Evolutionary conservation across 352 stramenopile species (phyloP).

Genomic region (Globisporangium carolinianum): DNA sequence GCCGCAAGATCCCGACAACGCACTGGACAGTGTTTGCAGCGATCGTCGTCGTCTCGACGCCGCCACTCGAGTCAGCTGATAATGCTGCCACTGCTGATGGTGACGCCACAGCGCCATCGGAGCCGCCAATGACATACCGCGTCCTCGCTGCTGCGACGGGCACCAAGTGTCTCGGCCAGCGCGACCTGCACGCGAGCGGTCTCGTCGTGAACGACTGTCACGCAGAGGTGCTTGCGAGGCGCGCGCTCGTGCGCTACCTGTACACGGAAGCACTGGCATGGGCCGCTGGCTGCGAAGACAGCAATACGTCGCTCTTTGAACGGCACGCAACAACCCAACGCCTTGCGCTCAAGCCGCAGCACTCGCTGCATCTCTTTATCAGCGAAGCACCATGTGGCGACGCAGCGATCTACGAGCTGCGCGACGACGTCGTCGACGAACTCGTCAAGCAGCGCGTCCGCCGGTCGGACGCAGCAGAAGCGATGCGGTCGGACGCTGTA

Average conservation of each 20-base stretch:
- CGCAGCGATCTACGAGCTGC: constrained; percentile 89
- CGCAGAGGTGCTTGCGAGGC: constrained; percentile 86
- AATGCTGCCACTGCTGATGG: neutral
- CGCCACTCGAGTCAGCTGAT: neutral
- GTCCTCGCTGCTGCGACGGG: constrained; percentile 55
- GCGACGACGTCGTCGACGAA: constrained; percentile 56
- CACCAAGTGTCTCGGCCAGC: constrained; percentile 74
- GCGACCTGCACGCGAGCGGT: constrained; percentile 57
- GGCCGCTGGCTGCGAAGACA: constrained; percentile 11
- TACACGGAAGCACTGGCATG: constrained; percentile 69
- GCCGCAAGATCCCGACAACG: constrained; percentile 37
- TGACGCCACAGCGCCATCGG: neutral
- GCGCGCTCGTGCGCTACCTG: constrained; percentile 80
- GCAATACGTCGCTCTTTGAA: constrained; percentile 41
- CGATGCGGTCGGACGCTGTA: neutral
- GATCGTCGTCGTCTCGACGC: constrained; percentile 29
- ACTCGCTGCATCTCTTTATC: constrained; percentile 88
- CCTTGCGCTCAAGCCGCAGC: constrained; percentile 40
- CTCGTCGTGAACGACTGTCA: constrained; percentile 91
- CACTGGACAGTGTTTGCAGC: constrained; percentile 66
- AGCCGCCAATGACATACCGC: constrained; percentile 14
- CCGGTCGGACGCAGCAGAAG: constrained; percentile 4
- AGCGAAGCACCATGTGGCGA: constrained; percentile 92
- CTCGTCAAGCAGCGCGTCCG: constrained; percentile 39
- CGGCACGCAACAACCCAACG: constrained; percentile 20